phyloP scores from a whole-genome alignment of 1,284 basidiomycete genomes.

The Pseudozyma sp. region DNA sequence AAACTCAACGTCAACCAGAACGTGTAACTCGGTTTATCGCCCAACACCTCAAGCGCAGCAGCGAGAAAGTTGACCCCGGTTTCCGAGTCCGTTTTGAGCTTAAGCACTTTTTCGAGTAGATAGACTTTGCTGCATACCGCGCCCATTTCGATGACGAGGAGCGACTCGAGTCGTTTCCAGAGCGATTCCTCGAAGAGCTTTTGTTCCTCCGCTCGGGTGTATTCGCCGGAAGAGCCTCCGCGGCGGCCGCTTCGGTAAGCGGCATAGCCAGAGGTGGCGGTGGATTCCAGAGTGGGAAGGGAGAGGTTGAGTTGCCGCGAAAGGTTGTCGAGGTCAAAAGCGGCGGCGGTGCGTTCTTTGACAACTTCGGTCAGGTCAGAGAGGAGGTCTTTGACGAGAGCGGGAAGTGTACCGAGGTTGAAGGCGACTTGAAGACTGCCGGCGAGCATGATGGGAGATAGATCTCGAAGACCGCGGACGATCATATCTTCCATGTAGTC shows the following conservation, averaged over 20 bases:
- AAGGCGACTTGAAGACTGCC: conserved; percentile 93
- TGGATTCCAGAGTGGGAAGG: conserved; percentile 13
- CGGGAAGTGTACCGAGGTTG: conserved; percentile 86
- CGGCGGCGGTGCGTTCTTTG: conserved; percentile 78
- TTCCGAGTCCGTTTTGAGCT: conserved; percentile 76
- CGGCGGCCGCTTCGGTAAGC: conserved; percentile 71
- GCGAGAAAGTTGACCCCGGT: conserved; percentile 86
- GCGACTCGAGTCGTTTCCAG: conserved; percentile 83
- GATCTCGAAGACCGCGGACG: conserved; percentile 55
- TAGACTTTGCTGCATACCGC: conserved; percentile 82
- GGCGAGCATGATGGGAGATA: conserved; percentile 76
- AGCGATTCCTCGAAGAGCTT: conserved; percentile 79
- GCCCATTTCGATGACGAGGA: conserved; percentile 85
- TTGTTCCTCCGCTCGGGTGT: conserved; percentile 77
- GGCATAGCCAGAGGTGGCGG: conserved; percentile 8
- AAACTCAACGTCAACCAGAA: conserved; percentile 87
- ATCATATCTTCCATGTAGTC: conserved; percentile 64
- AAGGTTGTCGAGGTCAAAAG: conserved; percentile 87
- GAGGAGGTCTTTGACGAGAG: conserved; percentile 83
- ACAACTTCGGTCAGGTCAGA: conserved; percentile 85
- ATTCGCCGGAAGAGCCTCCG: conserved; percentile 75
- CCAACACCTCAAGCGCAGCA: conserved; percentile 77
- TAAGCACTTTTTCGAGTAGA: conserved; percentile 90
- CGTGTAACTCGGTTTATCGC: conserved; percentile 86
- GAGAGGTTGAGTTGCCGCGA: conserved; percentile 78